Base-by-base conservation (phyloP, 208 protist species). In the Acanthamoeba lenticulata region DNA sequence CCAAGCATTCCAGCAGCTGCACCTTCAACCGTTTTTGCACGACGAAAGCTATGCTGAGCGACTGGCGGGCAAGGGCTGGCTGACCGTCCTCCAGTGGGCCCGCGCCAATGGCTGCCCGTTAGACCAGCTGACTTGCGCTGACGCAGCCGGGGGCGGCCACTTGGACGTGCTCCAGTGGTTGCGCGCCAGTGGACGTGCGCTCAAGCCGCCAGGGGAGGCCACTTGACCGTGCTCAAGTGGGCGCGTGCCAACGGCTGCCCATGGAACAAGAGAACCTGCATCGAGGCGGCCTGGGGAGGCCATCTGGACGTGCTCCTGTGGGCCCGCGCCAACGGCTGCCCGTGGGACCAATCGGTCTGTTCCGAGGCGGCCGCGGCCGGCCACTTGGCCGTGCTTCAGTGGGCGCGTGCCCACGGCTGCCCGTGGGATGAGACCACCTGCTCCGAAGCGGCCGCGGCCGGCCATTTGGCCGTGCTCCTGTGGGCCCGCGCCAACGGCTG, bases 401-500 rank as follows among this genome's bases (percentile, higher is more conserved):
- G 72, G 72, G 72, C 72, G 42, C 34, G 72, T 13, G 72, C 34
- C 38, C 11, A 83, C 42, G 72, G 72, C n/a, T 83, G 72, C 27
- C 72, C 72, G 9, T 83, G 72, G 72, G 38, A 45, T 27, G 72
- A 83, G 72, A 11, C 5, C 17, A 83, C 72, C n/a, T 47, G 72
- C 42, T 15, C 9, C 13, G 5, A 29, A 7, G 72, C 72, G 15
- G 72, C 72, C n/a, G 5, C 19, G 42, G 4, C 6, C 4, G 72
- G 72, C 27, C 72, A 83, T 42, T 27, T 83, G 4, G 72, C 9
- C 5, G 72, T 83, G 72, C 42, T 83, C 19, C 72, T 44, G 38
- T 83, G 72, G 72, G 36, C n/a, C 11, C 72, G n/a, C n/a, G n/a
- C 72, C 38, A 83, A 83, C 38, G 72, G 72, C 9, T 83, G 72